Evolutionary conservation across 2,329 filamentous ascomycete species (phyloP).

Genomic region (Beauveria bassiana): DNA sequence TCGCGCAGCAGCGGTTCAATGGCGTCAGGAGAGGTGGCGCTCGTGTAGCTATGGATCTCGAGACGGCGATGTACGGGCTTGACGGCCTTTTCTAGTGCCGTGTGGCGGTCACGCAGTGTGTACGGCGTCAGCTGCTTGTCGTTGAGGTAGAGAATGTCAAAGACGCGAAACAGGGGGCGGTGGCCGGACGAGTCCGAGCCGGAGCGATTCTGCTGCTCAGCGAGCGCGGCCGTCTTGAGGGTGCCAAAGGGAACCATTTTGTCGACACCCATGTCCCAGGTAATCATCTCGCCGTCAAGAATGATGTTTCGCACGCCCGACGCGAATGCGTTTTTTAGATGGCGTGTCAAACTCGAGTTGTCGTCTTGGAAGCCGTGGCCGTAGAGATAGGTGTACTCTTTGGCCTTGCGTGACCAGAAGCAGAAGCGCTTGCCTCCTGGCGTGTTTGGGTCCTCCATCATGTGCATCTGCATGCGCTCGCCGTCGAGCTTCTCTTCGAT

Average conservation of each 20-base stretch:
- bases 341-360: constrained; percentile 69
- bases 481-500: constrained; percentile 97
- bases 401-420: constrained; percentile 95
- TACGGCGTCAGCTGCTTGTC: constrained; percentile 72
- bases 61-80: constrained; percentile 64
- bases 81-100: constrained; percentile 66
- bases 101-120: constrained; percentile 70
- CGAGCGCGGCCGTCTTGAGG: constrained; percentile 80
- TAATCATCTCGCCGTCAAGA: constrained; percentile 96
- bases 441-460: constrained; percentile 61
- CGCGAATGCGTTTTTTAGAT: constrained; percentile 70
- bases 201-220: constrained; percentile 58
- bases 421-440: constrained; percentile 66
- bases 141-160: constrained; percentile 88
- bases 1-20: constrained; percentile 74
- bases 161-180: constrained; percentile 74
- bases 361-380: constrained; percentile 68
- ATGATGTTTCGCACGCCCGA: constrained; percentile 77
- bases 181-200: constrained; percentile 42
- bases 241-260: constrained; percentile 86
- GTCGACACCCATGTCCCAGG: constrained; percentile 84
- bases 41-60: constrained; percentile 69
- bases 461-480: constrained; percentile 94
- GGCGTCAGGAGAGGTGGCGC: constrained; percentile 58
- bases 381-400: constrained; percentile 94